phyloP scores from a whole-genome alignment of 192 early-diverging fungal genomes.

The Jimgerdemannia flammicorona region DNA sequence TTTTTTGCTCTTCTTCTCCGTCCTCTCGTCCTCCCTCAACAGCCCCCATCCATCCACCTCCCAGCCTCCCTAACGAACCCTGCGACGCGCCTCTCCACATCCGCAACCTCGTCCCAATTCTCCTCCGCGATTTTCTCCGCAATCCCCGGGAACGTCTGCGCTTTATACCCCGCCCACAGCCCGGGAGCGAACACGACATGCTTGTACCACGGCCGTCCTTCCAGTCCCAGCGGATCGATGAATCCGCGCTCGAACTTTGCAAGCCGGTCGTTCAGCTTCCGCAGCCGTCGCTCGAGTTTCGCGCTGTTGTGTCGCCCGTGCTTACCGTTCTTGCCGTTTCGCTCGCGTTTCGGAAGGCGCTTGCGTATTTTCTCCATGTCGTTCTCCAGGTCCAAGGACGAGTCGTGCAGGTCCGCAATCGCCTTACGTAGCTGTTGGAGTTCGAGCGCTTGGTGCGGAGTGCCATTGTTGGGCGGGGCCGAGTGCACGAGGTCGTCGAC shows the following conservation, averaged over 20 bases:
- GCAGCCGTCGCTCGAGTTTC: conserved; percentile 15
- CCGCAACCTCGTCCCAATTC: conserved; percentile 11
- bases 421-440: conserved; percentile 10
- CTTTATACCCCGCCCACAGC: conserved; percentile 37
- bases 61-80: conserved; percentile 19
- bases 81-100: conserved; percentile 22
- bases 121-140: conserved; percentile 21
- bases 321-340: not conserved
- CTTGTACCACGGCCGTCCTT: conserved; percentile 54
- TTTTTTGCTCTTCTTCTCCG: no score
- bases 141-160: conserved; percentile 26
- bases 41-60: not conserved
- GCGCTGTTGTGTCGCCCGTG: not conserved
- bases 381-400: not conserved
- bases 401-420: not conserved
- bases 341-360: not conserved
- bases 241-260: conserved; percentile 53
- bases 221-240: conserved; percentile 50
- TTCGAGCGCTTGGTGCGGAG: not conserved
- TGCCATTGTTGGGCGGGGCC: not conserved
- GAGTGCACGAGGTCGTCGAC: conserved; percentile 22
- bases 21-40: not conserved
- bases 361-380: not conserved
- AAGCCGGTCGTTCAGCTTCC: conserved; percentile 43
- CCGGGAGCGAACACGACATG: conserved; percentile 58